Evolutionary conservation across 441 rosid genomes (phyloP), one percentile per base, ranked within the genome.

Genomic region (California macrophylla): DNA sequence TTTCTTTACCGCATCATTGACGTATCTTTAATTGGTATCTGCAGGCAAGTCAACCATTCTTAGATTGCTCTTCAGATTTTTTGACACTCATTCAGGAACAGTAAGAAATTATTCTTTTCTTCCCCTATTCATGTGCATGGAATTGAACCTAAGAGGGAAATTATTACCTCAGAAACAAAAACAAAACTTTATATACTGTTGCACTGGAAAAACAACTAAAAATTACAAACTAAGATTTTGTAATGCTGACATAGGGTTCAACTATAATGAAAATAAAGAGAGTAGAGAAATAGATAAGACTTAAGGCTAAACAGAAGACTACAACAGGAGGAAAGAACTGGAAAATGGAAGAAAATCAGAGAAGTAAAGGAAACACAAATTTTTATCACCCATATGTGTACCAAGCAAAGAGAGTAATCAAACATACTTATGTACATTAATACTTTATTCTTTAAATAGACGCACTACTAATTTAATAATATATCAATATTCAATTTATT

Each of bases 31-130:
- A 20, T 71, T 66, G 68, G 69, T 68, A 66, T 72, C 0, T 80
- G 88, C 94, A 95, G 96, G 98, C n/a, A 94, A 94, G 80, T 94
- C 98, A 23, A 94, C 98, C 47, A 84, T 94, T 74, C 96, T 92
- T 72, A 77, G 98, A 80, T 74, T 94, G 89, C 83, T 94, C 69
- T 90, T 92, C 86, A 87, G 97, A 70, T 85, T 86, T 76, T 94
- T 91, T 71, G 94, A 94, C 29, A 29, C 89, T 24, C 82, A 90
- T 83, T 82, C 85, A 13, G 97, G 98, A 81, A 77, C 72, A 66
- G 97, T 94, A 79, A 88, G 92, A 69, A 68, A 71, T 61, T 36
- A 66, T 72, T 18, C 68, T 54, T 69, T 40, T 45, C 73, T 67
- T 12, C 40, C 58, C 66, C 54, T 67, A 38, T 15, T 25, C 54